Evolutionary conservation across 345 rosid genomes (phyloP).

Genomic region (Gossypium longicalyx): DNA sequence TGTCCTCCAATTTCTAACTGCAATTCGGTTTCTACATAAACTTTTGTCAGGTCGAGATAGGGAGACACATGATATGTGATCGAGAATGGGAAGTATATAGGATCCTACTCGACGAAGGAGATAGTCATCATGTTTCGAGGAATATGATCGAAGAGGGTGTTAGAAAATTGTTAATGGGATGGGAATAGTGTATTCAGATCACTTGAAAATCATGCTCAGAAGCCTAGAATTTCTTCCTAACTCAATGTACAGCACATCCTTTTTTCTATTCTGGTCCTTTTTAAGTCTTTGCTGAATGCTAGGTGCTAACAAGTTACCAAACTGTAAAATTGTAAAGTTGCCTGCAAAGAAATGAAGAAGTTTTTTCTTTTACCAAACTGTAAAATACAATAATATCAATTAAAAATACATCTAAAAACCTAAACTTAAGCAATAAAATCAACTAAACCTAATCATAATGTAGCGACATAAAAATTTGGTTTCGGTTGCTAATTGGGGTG

Average conservation of each 20-base stretch:
- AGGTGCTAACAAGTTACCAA: not conserved
- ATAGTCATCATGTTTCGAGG: constrained; percentile 32
- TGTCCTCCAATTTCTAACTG: not conserved
- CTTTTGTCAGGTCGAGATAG: constrained; percentile 53
- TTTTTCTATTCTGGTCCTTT: not conserved
- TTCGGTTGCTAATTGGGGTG: too few species aligned
- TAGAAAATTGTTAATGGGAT: constrained; percentile 51
- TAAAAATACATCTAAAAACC: too few species aligned
- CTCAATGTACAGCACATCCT: not conserved
- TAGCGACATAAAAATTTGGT: too few species aligned
- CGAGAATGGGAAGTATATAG: constrained; percentile 70
- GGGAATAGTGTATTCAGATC: constrained; percentile 35
- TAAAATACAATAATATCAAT: too few species aligned
- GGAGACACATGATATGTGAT: constrained; percentile 45
- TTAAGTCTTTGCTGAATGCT: not conserved
- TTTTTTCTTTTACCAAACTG: not conserved
- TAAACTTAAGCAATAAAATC: too few species aligned
- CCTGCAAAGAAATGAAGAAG: not conserved
- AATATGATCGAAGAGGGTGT: constrained; percentile 52
- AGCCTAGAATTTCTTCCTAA: not conserved
- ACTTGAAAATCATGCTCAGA: not conserved
- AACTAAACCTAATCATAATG: too few species aligned
- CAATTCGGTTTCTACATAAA: not conserved
- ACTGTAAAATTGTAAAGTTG: not conserved
- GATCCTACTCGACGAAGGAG: constrained; percentile 57